Conservation (phyloP, 768 basidiomycete genomes). For the Tylopilus sp. region DNA sequence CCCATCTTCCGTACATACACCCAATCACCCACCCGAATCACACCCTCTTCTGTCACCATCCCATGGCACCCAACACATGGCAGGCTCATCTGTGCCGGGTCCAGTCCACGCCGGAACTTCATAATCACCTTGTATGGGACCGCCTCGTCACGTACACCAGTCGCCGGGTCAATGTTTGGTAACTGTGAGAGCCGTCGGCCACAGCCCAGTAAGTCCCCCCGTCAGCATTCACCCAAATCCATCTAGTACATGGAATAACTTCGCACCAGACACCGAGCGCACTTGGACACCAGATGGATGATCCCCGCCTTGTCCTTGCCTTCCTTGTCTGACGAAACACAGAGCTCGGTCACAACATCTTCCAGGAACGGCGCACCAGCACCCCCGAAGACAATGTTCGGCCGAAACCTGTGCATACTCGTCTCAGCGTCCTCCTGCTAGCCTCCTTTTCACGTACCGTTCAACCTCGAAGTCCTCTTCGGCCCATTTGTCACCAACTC, state of each 20-base stretch:
- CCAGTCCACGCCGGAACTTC: slow-evolving; percentile 65
- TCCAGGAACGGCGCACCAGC: slow-evolving; percentile 66
- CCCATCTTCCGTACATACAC: slow-evolving; percentile 48
- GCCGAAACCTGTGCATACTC: slow-evolving; percentile 54
- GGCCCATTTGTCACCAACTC: slow-evolving; percentile 51
- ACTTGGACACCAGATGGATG: slow-evolving; percentile 63
- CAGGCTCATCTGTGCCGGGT: slow-evolving; percentile 44
- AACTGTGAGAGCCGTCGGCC: slow-evolving; percentile 40
- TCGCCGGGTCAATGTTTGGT: slow-evolving; percentile 66
- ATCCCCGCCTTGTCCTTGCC: slow-evolving; percentile 17
- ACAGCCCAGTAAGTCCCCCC: not conserved
- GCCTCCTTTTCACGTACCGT: slow-evolving; percentile 43
- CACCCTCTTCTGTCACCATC: slow-evolving; percentile 47
- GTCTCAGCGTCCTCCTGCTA: not conserved
- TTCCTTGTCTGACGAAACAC: slow-evolving; percentile 39
- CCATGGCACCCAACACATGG: slow-evolving; percentile 71
- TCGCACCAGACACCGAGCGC: slow-evolving; percentile 66
- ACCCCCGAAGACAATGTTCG: slow-evolving; percentile 70
- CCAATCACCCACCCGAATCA: slow-evolving; percentile 58
- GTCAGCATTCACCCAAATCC: not conserved
- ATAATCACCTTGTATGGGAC: slow-evolving; percentile 74
- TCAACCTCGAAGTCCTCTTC: slow-evolving; percentile 50
- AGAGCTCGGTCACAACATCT: slow-evolving; percentile 63
- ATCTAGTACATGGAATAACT: slow-evolving; percentile 20
- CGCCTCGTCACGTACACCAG: slow-evolving; percentile 63